Base-by-base conservation (phyloP, 805 yeast species). In the Torulaspora quercuum region DNA sequence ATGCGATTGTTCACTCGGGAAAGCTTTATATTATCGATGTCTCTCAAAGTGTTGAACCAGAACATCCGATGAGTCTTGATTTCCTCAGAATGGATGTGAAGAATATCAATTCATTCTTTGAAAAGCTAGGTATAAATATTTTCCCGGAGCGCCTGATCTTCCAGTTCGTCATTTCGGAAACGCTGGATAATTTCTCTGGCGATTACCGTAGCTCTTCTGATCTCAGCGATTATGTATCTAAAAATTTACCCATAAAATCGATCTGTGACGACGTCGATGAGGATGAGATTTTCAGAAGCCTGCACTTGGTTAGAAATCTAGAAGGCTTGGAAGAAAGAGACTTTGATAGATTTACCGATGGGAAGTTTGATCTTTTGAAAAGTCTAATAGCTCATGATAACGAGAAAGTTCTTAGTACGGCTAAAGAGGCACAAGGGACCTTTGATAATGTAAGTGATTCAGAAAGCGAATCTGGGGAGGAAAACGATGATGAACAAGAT, bases 51-150 rank as follows among this genome's bases (percentile, higher is more conserved):
- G 97, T 92, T 15, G 97, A 92, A 60, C 97, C 96, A 7, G 96
- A 88, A 51, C 99, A 92, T 63, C 97, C 96, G 7, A 87, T 87
- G 87, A 83, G 95, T 27, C 69, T 92, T 47, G 97, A 92, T 59
- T 92, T 92, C 58, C 65, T 92, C 42, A 71, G 99, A 56, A 92
- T 92, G 98, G 99, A 92, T 64, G 89, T 92, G 55, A 92, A 90
- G 60, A 92, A 92, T 55, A 85, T 90, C 15, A 92, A 90, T 55
- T 92, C 85, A 51, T 92, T 81, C 59, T 92, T 92, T 53, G 70
- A 72, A 41, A 71, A 79, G 43, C 78, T 81, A 58, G 80, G 80
- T 23, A 85, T 89, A 26, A 73, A 75, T 34, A 82, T 86, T 10
- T 82, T 83, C 50, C 76, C 94, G 3, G 97, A 92, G 60, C 72